Conservation (phyloP, 2,329 filamentous ascomycete genomes). For the Calonectria crousiana region DNA sequence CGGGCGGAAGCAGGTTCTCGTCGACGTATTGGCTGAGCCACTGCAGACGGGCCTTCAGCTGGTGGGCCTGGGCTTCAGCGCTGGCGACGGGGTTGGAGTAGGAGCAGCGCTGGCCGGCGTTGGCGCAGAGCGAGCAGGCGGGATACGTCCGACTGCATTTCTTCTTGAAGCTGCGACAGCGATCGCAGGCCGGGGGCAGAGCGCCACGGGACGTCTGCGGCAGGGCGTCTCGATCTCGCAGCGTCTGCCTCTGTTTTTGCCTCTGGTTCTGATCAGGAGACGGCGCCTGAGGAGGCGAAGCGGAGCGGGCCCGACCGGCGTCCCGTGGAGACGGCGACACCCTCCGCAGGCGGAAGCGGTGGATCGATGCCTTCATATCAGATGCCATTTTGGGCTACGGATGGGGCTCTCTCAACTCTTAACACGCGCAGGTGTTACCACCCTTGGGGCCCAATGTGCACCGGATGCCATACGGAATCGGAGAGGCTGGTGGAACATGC, state of each 20-base stretch:
- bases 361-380: slow-evolving; percentile 45
- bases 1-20: slow-evolving; percentile 42
- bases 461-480: slow-evolving; percentile 3
- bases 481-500: background rate
- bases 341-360: slow-evolving; percentile 43
- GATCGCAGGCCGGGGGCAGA: slow-evolving; percentile 51
- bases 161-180: slow-evolving; percentile 60
- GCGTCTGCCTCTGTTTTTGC: slow-evolving; percentile 38
- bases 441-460: slow-evolving; percentile 1
- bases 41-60: slow-evolving; percentile 54
- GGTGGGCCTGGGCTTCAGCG: slow-evolving; percentile 49
- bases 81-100: slow-evolving; percentile 47
- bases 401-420: background rate
- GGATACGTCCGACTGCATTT: slow-evolving; percentile 58
- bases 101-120: slow-evolving; percentile 54
- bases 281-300: slow-evolving; percentile 37
- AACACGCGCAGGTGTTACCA: background rate
- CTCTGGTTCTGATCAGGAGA: slow-evolving; percentile 32
- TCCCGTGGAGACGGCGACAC: slow-evolving; percentile 40
- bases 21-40: slow-evolving; percentile 56
- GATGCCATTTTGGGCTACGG: slow-evolving; percentile 39
- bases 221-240: slow-evolving; percentile 8
- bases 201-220: background rate
- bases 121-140: slow-evolving; percentile 54
- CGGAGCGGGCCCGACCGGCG: slow-evolving; percentile 44